A percentile compares a stretch with the other conserved stretches of the same genome.
Evolutionary conservation across 1,139 yeast species (phyloP).

Genomic region (Candida neerlandica): DNA sequence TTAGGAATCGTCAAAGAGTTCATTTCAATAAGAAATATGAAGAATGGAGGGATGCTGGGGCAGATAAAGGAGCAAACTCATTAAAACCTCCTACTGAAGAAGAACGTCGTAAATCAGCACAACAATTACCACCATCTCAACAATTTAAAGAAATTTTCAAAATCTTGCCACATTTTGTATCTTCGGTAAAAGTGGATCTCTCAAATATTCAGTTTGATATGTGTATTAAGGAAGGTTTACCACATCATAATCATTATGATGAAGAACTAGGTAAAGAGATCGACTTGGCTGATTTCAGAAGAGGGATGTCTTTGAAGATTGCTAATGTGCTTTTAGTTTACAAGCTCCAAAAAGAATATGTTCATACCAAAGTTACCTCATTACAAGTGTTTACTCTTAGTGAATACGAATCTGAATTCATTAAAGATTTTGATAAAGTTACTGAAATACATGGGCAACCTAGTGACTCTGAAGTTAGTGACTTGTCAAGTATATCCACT

Average conservation of each 20-base stretch:
- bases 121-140: neutral
- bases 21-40: conserved; percentile 31
- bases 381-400: conserved; percentile 42
- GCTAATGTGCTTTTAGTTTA: conserved; percentile 25
- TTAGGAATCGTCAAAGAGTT: conserved; percentile 31
- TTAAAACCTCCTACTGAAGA: neutral
- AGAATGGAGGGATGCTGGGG: conserved; percentile 13
- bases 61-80: neutral
- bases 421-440: conserved; percentile 39
- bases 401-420: conserved; percentile 40
- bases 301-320: conserved; percentile 41
- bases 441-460: conserved; percentile 18
- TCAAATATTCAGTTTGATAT: conserved; percentile 36
- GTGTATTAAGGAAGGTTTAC: conserved; percentile 47
- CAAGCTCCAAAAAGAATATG: conserved; percentile 25
- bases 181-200: conserved; percentile 29
- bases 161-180: conserved; percentile 32
- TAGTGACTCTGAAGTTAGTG: conserved; percentile 34
- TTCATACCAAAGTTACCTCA: conserved; percentile 22
- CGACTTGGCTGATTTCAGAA: conserved; percentile 41
- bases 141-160: conserved; percentile 29
- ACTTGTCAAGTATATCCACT: conserved; percentile 32
- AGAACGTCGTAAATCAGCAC: neutral
- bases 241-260: conserved; percentile 33
- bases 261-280: conserved; percentile 25